These are phyloP conservation scores for Trichosanthes cucumerina DNA, from an alignment of 306 rosid genomes.

Conservation along the genomic window DNA sequence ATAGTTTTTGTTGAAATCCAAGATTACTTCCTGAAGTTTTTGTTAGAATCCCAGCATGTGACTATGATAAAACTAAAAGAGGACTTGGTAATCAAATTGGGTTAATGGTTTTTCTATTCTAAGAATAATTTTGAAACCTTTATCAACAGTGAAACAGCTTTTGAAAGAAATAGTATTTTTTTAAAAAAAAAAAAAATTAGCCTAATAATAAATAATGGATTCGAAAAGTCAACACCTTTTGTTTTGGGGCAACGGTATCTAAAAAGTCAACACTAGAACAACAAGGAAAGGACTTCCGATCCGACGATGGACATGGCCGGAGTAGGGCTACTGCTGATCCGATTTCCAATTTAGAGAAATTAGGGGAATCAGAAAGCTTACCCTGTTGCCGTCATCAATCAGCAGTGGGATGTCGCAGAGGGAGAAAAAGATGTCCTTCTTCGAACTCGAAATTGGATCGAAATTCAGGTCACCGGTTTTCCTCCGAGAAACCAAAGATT, in stretches of 20 bases:
- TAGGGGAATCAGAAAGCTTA: not conserved
- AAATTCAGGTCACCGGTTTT: not conserved
- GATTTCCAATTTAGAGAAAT: not conserved
- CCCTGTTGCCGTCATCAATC: conserved; percentile 9
- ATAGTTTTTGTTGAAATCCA: not conserved
- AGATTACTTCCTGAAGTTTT: not conserved
- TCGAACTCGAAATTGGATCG: not conserved
- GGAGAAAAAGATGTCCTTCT: not conserved
- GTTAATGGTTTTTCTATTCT: too few relatives aligned
- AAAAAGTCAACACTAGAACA: not conserved
- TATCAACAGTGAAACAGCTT: too few relatives aligned
- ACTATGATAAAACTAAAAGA: too few relatives aligned
- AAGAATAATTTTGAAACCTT: too few relatives aligned
- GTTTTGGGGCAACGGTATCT: not conserved
- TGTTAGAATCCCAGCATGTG: not conserved
- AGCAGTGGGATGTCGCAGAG: conserved; percentile 1
- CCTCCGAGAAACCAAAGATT: not conserved
- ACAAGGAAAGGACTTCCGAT: not conserved
- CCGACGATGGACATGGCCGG: not conserved
- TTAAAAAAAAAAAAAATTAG: too few relatives aligned
- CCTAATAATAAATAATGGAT: not conserved
- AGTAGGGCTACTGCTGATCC: not conserved
- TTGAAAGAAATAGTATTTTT: too few relatives aligned
- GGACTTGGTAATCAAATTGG: too few relatives aligned
- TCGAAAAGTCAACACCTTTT: not conserved